Conservation (phyloP, 768 basidiomycete genomes). For the Dentipellis sp. region DNA sequence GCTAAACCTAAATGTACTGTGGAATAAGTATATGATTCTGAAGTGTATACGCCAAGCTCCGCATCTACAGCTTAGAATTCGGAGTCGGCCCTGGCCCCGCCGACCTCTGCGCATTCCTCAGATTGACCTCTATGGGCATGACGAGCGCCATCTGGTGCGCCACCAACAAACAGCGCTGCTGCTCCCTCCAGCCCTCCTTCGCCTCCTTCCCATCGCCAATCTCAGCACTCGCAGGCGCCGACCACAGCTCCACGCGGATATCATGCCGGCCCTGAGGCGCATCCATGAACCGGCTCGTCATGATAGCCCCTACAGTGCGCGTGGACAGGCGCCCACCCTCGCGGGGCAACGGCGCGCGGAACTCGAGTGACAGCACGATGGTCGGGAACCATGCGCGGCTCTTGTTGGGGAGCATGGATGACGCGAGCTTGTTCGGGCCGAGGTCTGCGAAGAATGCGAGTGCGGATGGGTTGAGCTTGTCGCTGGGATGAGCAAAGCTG, state of each 20-base stretch:
- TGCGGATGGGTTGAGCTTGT: slow-evolving; percentile 36
- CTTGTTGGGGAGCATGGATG: slow-evolving; percentile 3
- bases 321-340: slow-evolving; percentile 26
- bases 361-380: slow-evolving; percentile 50
- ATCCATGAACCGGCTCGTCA: slow-evolving; percentile 40
- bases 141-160: slow-evolving; percentile 53
- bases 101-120: not conserved
- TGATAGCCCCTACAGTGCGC: slow-evolving; percentile 51
- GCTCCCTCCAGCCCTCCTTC: slow-evolving; percentile 40
- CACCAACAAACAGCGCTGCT: slow-evolving; percentile 54
- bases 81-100: too few relatives aligned
- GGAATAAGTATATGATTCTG: too few relatives aligned
- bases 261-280: slow-evolving; percentile 52
- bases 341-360: slow-evolving; percentile 48
- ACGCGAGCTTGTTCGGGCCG: slow-evolving; percentile 25
- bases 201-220: slow-evolving; percentile 35
- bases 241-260: slow-evolving; percentile 53
- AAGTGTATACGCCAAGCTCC: too few relatives aligned
- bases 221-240: slow-evolving; percentile 39
- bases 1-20: too few relatives aligned
- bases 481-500: slow-evolving; percentile 31
- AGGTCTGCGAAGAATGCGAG: slow-evolving; percentile 52
- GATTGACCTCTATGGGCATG: slow-evolving; percentile 25
- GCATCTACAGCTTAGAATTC: too few relatives aligned
- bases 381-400: slow-evolving; percentile 56